Conservation (phyloP, 2,329 filamentous ascomycete species). For the Lasiodiplodia theobromae region DNA sequence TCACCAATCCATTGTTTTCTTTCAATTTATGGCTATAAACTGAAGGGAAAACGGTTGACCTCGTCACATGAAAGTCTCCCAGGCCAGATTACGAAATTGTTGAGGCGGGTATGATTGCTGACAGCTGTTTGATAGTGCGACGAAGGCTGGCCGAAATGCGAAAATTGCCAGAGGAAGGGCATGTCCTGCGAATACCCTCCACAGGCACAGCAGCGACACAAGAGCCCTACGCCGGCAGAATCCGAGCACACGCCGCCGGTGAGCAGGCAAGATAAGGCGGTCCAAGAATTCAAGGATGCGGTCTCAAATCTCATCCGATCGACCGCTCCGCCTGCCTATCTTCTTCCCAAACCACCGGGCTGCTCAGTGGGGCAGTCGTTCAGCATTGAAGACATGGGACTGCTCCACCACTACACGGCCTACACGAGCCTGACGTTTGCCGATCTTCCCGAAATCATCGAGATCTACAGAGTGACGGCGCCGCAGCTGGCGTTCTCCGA, state of each 20-base stretch:
- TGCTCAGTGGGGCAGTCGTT: neutral
- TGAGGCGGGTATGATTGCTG: neutral
- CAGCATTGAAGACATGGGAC: neutral
- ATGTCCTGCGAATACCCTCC: constrained; percentile 1
- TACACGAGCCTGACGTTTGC: neutral
- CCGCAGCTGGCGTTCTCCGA: neutral
- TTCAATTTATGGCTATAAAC: neutral
- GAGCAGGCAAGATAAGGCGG: too few relatives aligned
- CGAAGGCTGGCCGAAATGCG: neutral
- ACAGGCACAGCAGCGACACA: neutral
- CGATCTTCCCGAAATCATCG: neutral
- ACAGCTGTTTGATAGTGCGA: neutral
- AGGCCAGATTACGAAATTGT: neutral
- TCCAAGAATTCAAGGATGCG: neutral
- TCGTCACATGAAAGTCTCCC: neutral
- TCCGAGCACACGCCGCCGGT: neutral
- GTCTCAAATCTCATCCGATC: neutral
- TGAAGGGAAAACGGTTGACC: neutral
- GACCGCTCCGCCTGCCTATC: neutral
- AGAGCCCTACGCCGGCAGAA: too few relatives aligned
- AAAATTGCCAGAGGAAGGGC: neutral
- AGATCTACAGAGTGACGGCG: neutral
- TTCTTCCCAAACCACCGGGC: neutral
- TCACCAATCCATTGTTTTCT: neutral
- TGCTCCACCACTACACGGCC: neutral